These are phyloP conservation scores for Amanita brunnescens DNA, from an alignment of 768 basidiomycete species.

Conservation along the genomic window DNA sequence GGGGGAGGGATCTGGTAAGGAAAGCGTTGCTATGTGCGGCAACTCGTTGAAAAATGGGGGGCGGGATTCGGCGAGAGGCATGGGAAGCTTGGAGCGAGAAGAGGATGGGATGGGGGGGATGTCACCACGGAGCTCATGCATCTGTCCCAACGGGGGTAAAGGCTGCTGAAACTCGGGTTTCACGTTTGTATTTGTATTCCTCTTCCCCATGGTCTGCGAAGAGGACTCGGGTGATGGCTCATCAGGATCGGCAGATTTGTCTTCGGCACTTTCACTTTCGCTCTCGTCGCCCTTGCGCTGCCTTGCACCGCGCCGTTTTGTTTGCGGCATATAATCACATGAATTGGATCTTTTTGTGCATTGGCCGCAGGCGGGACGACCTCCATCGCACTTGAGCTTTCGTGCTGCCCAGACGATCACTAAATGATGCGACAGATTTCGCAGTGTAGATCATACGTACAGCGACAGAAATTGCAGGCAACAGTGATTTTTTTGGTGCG, in stretches of 20 bases:
- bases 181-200: slow-evolving; percentile 42
- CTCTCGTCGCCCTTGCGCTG: slow-evolving; percentile 58
- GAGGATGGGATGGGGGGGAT: slow-evolving; percentile 30
- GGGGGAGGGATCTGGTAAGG: slow-evolving; percentile 48
- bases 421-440: slow-evolving; percentile 6
- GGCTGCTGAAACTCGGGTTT: slow-evolving; percentile 30
- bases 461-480: slow-evolving; percentile 87
- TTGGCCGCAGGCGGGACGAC: slow-evolving; percentile 74
- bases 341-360: slow-evolving; percentile 70
- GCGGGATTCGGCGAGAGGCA: slow-evolving; percentile 25
- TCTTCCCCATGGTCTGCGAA: slow-evolving; percentile 38
- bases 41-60: slow-evolving; percentile 50
- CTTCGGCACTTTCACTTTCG: slow-evolving; percentile 60
- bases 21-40: slow-evolving; percentile 65
- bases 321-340: slow-evolving; percentile 75
- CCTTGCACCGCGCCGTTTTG: slow-evolving; percentile 58
- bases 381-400: slow-evolving; percentile 85
- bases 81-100: slow-evolving; percentile 26
- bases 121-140: slow-evolving; percentile 39
- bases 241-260: slow-evolving; percentile 40
- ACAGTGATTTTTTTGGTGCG: slow-evolving; percentile 83
- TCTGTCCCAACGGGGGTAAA: slow-evolving; percentile 30
- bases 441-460: slow-evolving; percentile 38
- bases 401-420: slow-evolving; percentile 43
- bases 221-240: slow-evolving; percentile 49